These are phyloP conservation scores for Komagataella pastoris DNA, from an alignment of 805 yeast species.

Conservation along the genomic window DNA sequence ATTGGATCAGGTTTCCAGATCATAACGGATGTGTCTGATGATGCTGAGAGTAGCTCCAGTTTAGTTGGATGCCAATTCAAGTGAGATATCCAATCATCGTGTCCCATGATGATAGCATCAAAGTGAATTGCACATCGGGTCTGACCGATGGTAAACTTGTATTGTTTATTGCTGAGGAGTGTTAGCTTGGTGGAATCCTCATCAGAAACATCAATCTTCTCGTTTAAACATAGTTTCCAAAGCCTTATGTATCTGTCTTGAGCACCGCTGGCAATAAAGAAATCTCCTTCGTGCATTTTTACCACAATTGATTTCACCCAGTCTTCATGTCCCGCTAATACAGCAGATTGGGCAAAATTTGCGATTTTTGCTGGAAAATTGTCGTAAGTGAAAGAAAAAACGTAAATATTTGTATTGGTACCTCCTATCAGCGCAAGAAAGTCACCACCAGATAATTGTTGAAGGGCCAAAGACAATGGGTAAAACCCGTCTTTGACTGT, in stretches of 20 bases:
- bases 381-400: conserved; percentile 30
- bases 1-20: conserved; percentile 81
- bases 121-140: conserved; percentile 49
- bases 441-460: conserved; percentile 17
- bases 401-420: conserved; percentile 38
- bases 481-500: conserved; percentile 31
- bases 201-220: conserved; percentile 32
- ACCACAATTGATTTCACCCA: conserved; percentile 78
- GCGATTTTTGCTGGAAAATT: conserved; percentile 3
- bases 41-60: conserved; percentile 59
- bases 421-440: conserved; percentile 63
- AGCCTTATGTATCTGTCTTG: conserved; percentile 87
- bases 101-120: conserved; percentile 94
- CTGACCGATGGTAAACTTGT: conserved; percentile 32
- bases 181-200: conserved; percentile 38
- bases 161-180: conserved; percentile 59
- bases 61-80: conserved; percentile 67
- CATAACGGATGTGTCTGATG: conserved; percentile 90
- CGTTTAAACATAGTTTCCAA: conserved; percentile 63
- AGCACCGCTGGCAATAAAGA: conserved; percentile 74
- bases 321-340: conserved; percentile 84
- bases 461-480: conserved; percentile 26
- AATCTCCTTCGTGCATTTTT: conserved; percentile 32
- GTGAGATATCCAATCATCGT: conserved; percentile 93
- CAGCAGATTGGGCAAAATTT: conserved; percentile 28